Evolutionary conservation across 2,329 filamentous ascomycete genomes (phyloP), one percentile per base, ranked within the genome.

Genomic region (Paecilomyces variotii): DNA sequence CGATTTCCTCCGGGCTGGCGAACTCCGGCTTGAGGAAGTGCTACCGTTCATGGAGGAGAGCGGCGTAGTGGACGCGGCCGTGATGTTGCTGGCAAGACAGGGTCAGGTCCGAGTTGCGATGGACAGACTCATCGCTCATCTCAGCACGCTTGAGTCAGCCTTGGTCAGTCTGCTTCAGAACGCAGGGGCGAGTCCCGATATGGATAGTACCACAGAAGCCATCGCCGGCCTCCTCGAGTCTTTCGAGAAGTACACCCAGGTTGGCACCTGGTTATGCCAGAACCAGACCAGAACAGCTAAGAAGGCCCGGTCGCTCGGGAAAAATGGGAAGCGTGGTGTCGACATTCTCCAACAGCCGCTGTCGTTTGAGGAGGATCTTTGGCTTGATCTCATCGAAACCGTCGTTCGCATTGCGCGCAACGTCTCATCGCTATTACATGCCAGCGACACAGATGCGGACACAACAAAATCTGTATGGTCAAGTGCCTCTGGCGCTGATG

Each of bases 241-340:
- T 0, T 77, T 99, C 19, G 87, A 95, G 61, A 97, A 96, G 71
- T 97, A 96, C 74, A 86, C 88, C 1, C 87, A 91, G 63, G 90
- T 99, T 1, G 94, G 95, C 12, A 93, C 96, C 55, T 99, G 94
- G 94, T 79, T 99, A 11, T 97, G 94, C 66, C 90, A 95, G 73
- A 86, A 88, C 1, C 91, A 96, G 70, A 90, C 85, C 54, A 89
- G 88, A 67, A 83, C 82, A 4, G 80, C 77, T 59, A 70, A 71
- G 54, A 68, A 67, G 30, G 64, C 67, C 11, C 67, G 67, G 19
- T 58, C 64, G 10, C 61, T 63, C 51, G 69, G 63, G 58, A 69
- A 63, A 64, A 74, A 65, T 65, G 73, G 62, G 66, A 74, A 64
- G 56, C 73, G 59, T 58, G 69, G 57, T 60, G 78, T 73, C 63